Percentiles rank a stretch among this genome's conserved stretches.
Evolutionary conservation across 1,284 basidiomycete genomes (phyloP).

Genomic region (Ganoderma lingzhi): DNA sequence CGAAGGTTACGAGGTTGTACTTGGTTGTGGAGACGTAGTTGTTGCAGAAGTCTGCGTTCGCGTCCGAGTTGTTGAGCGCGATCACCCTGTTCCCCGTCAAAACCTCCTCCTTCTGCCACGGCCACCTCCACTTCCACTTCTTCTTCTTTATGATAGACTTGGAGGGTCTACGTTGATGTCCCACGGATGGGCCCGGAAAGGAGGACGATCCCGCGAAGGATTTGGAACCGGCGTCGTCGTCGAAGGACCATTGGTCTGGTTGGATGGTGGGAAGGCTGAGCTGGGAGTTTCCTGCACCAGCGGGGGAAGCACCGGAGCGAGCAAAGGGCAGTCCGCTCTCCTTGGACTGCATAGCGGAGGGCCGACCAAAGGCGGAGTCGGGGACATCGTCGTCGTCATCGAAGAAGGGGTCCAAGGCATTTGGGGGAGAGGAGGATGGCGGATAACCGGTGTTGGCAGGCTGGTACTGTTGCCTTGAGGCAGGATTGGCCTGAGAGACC

Average conservation of each 20-base stretch:
- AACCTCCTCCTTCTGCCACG: conserved; percentile 76
- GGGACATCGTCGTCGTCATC: conserved; percentile 73
- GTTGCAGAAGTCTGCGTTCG: conserved; percentile 72
- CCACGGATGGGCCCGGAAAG: conserved; percentile 44
- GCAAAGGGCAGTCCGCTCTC: conserved; percentile 74
- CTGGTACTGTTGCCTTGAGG: conserved; percentile 60
- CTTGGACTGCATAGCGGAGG: conserved; percentile 70
- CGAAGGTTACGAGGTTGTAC: conserved; percentile 90
- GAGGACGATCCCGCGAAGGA: conserved; percentile 54
- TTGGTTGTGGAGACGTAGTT: conserved; percentile 97
- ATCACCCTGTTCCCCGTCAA: conserved; percentile 74
- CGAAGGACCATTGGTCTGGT: conserved; percentile 76
- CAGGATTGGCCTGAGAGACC: conserved; percentile 78
- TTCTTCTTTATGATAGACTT: conserved; percentile 44
- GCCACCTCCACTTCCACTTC: conserved; percentile 79
- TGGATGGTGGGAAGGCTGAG: conserved; percentile 48
- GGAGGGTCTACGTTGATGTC: conserved; percentile 32
- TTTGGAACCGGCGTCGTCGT: conserved; percentile 54
- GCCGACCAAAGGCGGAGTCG: conserved; percentile 68
- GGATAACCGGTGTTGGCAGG: conserved; percentile 67
- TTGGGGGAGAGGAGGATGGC: conserved; percentile 48
- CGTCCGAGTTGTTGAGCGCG: conserved; percentile 73
- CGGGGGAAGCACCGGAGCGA: conserved; percentile 63
- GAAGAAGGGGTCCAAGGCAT: conserved; percentile 78
- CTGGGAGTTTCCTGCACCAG: conserved; percentile 61